Base-by-base conservation (phyloP, 2,329 filamentous ascomycete genomes). In the Colletotrichum destructivum region DNA sequence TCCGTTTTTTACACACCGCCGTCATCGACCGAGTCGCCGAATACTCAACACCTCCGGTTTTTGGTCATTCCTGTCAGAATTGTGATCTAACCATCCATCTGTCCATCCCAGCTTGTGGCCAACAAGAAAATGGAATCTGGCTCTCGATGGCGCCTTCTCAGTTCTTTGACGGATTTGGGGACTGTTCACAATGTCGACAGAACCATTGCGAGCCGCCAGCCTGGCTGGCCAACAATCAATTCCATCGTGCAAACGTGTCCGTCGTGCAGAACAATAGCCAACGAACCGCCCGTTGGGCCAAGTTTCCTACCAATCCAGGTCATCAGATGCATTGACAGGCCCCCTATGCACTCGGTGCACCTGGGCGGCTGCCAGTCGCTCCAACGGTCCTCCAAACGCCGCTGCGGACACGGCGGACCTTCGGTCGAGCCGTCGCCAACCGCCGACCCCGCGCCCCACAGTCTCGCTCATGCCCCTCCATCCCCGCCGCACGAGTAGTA, bases 341-440 rank as follows among this genome's bases (percentile, higher is more conserved):
- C 23, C 52, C 13, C 52, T 13, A 21, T 60, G 13, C 1, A 11
- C 23, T 7, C 18, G 11, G 9, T 9, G 57, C 46, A 52, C 60
- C 40, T 59, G 31, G 46, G n/a, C 21, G 35, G 35, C 35, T 38
- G 8, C 46, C 23, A 65, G 40, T 35, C 51, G 9, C 35, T 15
- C 8, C 51, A 31, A 35, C n/a, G 26, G 44, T 23, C 47, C 21
- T 23, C 8, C n/a, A 15, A 62, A 18, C 46, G 52, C 40, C 31
- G 47, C 38, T 40, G 35, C 46, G 47, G 62, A 40, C 62, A 13
- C 54, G 55, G 54, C 54, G 55, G 49, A 38, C 21, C 47, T 47
- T 69, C 68, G 55, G 55, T 42, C 54, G 65, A 72, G 65, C 69
- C 54, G 55, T 51, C 38, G 51, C 61, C 55, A 62, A 64, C 71